Evolutionary conservation across 2,329 filamentous ascomycete genomes (phyloP).

Genomic region (Blumeriella jaapii): DNA sequence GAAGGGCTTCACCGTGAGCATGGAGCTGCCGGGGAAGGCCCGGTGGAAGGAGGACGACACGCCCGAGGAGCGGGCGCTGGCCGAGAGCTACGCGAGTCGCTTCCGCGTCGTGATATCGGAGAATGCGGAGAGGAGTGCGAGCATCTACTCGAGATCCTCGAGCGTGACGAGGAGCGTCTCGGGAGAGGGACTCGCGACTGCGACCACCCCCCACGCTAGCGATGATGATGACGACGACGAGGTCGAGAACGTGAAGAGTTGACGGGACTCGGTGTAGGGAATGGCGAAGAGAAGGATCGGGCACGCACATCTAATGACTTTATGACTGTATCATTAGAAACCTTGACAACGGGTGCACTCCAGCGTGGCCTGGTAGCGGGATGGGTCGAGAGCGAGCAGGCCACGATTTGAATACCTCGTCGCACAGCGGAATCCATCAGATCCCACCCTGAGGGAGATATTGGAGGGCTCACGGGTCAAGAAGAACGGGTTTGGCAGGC

Average conservation of each 20-base stretch:
- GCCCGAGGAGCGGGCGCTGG: constrained; percentile 13
- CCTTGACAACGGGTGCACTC: not conserved
- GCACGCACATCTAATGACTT: constrained; percentile 1
- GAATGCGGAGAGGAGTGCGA: constrained; percentile 16
- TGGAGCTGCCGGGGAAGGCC: constrained; percentile 17
- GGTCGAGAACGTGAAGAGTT: constrained; percentile 6
- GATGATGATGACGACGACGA: constrained; percentile 10
- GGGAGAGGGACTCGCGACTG: constrained; percentile 9
- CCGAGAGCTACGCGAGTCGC: constrained; percentile 13
- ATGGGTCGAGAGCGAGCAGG: no score
- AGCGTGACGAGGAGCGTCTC: constrained; percentile 18
- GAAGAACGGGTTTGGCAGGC: not conserved
- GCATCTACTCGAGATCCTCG: constrained; percentile 15
- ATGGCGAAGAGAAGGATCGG: not conserved
- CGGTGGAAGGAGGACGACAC: constrained; percentile 12
- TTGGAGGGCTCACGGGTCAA: no score
- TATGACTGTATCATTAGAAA: constrained; percentile 6
- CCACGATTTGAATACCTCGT: no score
- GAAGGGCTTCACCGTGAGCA: constrained; percentile 15
- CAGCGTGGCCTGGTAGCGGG: no score
- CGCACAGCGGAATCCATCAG: no score
- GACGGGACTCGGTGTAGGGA: constrained; percentile 1
- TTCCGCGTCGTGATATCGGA: constrained; percentile 19
- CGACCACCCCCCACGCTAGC: constrained; percentile 2
- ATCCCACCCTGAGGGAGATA: no score